Base-by-base conservation (phyloP, 805 yeast genomes). In the Isabelozyma rhagii region DNA sequence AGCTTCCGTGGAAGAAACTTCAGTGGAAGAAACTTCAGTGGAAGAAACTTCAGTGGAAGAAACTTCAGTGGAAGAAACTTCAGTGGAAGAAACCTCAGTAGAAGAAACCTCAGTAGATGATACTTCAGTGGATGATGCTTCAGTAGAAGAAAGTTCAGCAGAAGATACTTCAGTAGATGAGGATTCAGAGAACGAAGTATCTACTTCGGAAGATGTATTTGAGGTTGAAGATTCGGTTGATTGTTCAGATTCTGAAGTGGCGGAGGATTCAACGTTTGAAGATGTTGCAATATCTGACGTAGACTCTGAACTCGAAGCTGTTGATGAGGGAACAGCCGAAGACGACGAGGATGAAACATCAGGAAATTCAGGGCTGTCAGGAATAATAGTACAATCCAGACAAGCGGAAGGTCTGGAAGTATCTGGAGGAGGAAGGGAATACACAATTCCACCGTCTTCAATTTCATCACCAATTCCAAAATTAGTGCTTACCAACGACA, bases 401-500 rank as follows among this genome's bases (percentile, higher is more conserved):
- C 34, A 38, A 38, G 40, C n/a, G 13, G 40, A 2, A 13, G 40
- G 40, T 38, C 40, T 38, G 13, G 40, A 38, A 38, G 40, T 38
- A 14, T 38, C 40, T 13, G 40, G 40, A 10, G 40, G 40, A 38
- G 40, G 17, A 9, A n/a, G 17, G 13, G 14, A 13, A 14, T 38
- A 38, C 14, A 14, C 40, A 9, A 38, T 13, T 38, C 40, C 40
- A 7, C 17, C 40, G 13, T n/a, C 14, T n/a, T 8, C 13, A n/a
- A 53, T 48, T 2, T 25, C 43, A 39, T 55, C 44, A 49, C 59
- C 63, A 41, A 49, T 49, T 34, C 61, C 62, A 38, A 14, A 47
- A 49, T 53, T 48, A 45, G 59, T 56, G n/a, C 58, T 54, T 17
- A 52, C 52, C 38, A 54, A 53, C 27, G 46, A 25, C 40, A 61